Conservation (phyloP, 768 basidiomycete species). For the Lactarius evosmus region DNA sequence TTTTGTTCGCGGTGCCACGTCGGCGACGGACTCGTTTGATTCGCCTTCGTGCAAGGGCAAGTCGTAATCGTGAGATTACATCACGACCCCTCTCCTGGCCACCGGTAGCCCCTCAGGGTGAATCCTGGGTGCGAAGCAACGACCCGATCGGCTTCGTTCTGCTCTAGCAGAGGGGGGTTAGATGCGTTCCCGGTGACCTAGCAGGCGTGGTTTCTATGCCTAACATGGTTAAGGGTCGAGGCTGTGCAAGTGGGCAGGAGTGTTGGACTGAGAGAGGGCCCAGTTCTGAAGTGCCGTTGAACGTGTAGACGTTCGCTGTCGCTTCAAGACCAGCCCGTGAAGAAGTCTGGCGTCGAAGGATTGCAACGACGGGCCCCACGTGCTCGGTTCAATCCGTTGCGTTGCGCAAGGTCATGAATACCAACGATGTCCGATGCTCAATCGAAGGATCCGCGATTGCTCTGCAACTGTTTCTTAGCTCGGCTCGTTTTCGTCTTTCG, state of each 20-base stretch:
- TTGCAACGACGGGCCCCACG: slow-evolving; percentile 15
- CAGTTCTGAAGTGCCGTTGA: slow-evolving; percentile 24
- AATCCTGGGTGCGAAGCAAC: slow-evolving; percentile 16
- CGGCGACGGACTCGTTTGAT: slow-evolving; percentile 26
- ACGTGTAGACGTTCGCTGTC: slow-evolving; percentile 26
- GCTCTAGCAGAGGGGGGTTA: slow-evolving; percentile 9
- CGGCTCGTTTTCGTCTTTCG: slow-evolving; percentile 32
- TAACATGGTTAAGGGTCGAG: slow-evolving; percentile 18
- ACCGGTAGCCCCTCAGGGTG: slow-evolving; percentile 9
- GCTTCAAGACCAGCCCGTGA: slow-evolving; percentile 27
- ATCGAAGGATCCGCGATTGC: slow-evolving; percentile 24
- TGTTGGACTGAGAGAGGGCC: slow-evolving; percentile 28
- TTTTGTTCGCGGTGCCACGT: slow-evolving; percentile 27
- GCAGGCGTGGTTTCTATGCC: slow-evolving; percentile 13
- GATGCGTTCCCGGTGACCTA: slow-evolving; percentile 1
- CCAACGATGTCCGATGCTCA: slow-evolving; percentile 21
- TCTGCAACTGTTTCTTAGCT: slow-evolving; percentile 22
- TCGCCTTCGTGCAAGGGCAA: slow-evolving; percentile 24
- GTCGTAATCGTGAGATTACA: slow-evolving; percentile 11
- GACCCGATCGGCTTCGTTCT: slow-evolving; percentile 23
- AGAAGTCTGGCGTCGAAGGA: slow-evolving; percentile 23
- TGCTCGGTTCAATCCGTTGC: slow-evolving; percentile 17
- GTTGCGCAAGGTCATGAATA: slow-evolving; percentile 23
- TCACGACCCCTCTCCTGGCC: slow-evolving; percentile 19
- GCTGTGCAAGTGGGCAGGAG: slow-evolving; percentile 17